These are phyloP conservation scores for Skeletonema grethae DNA, from an alignment of 108 stramenopile species.

Conservation along the genomic window DNA sequence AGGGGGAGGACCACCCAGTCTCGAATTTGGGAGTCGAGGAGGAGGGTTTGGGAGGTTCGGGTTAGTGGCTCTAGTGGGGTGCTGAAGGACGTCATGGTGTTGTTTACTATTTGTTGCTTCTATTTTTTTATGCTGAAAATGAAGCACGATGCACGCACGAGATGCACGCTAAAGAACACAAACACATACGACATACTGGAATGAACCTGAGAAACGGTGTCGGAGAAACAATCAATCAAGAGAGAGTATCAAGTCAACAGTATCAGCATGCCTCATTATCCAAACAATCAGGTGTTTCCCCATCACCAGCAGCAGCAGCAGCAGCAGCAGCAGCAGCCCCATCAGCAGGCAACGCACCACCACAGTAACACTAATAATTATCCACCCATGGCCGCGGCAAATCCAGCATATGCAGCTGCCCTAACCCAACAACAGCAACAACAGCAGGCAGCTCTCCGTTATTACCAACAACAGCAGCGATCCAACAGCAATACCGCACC, in stretches of 20 bases:
- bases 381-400: slow-evolving; percentile 4
- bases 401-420: slow-evolving; percentile 12
- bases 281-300: too few species aligned
- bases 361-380: not conserved
- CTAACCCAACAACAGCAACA: slow-evolving; percentile 12
- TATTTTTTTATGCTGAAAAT: too few species aligned
- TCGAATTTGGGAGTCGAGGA: slow-evolving; percentile 77
- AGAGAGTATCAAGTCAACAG: not conserved
- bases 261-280: not conserved
- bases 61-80: not conserved
- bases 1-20: slow-evolving; percentile 87
- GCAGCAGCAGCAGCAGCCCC: too few species aligned
- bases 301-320: too few species aligned
- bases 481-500: not conserved
- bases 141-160: too few species aligned
- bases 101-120: too few species aligned
- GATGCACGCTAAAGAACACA: too few species aligned
- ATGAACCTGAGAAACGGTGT: slow-evolving; percentile 1
- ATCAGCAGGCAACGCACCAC: too few species aligned
- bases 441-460: slow-evolving; percentile 10
- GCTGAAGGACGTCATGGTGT: not conserved
- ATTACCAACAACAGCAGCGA: slow-evolving; percentile 5
- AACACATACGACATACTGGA: not conserved
- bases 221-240: slow-evolving; percentile 1
- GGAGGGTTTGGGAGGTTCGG: slow-evolving; percentile 53